phyloP scores from a whole-genome alignment of 2,329 filamentous ascomycete species.

The Periconia sp. region DNA sequence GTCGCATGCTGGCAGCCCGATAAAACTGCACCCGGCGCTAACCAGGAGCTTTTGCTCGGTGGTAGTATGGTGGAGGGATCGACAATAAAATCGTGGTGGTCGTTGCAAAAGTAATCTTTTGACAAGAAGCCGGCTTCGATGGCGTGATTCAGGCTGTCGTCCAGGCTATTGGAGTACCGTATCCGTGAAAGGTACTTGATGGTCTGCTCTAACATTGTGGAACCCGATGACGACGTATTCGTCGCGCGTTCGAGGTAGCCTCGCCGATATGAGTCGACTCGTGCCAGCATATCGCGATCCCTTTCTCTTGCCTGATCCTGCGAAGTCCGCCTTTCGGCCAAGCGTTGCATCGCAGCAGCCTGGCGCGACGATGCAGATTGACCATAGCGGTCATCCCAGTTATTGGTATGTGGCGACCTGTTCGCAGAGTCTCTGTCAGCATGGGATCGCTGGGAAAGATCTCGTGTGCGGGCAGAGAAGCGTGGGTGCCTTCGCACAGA shows the following conservation, averaged over 20 bases:
- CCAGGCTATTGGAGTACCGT: slow-evolving; percentile 52
- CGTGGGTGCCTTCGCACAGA: slow-evolving; percentile 43
- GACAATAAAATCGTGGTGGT: slow-evolving; percentile 60
- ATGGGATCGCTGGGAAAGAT: slow-evolving; percentile 44
- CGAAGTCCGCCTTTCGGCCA: slow-evolving; percentile 29
- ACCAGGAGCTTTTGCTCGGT: slow-evolving; percentile 61
- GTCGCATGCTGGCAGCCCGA: slow-evolving; percentile 63
- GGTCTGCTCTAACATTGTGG: slow-evolving; percentile 56
- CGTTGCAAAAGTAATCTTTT: slow-evolving; percentile 54
- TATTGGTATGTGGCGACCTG: slow-evolving; percentile 17
- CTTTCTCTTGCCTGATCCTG: slow-evolving; percentile 8
- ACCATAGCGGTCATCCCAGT: slow-evolving; percentile 24
- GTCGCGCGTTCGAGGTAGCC: slow-evolving; percentile 30
- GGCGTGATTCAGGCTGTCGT: slow-evolving; percentile 57
- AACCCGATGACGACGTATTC: slow-evolving; percentile 21
- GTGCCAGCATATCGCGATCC: slow-evolving; percentile 24
- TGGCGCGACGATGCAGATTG: slow-evolving; percentile 25
- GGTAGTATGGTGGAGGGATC: slow-evolving; percentile 55
- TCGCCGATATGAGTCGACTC: slow-evolving; percentile 29
- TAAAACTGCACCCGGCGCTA: slow-evolving; percentile 62
- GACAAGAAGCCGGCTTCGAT: slow-evolving; percentile 56
- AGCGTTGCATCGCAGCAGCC: slow-evolving; percentile 28
- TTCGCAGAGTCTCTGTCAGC: slow-evolving; percentile 40
- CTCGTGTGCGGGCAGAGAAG: slow-evolving; percentile 40
- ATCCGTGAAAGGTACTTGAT: slow-evolving; percentile 64